Evolutionary conservation across 148 eudicot species (phyloP), one percentile per base, ranked within the genome.

Genomic region (Chenopodium album): DNA sequence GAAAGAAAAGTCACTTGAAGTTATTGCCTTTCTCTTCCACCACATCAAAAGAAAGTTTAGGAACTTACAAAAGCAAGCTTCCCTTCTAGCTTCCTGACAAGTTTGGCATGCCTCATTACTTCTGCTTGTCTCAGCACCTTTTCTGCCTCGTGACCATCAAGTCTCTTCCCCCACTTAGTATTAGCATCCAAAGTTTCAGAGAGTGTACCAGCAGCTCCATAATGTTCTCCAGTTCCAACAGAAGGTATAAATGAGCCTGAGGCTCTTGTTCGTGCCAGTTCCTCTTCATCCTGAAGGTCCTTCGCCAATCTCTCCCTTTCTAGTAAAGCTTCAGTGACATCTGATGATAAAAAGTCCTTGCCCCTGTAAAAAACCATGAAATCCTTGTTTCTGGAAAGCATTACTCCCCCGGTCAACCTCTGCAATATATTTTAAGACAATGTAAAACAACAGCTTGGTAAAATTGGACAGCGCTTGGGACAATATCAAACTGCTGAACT

Each of bases 351-450:
- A 81, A 96, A 96, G 78, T 89, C 85, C 81, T 96, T 96, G 75
- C 99, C 99, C 78, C 99, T 87, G 83, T 94, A 96, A 89, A 88
- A 96, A 28, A 96, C 99, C 79, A 96, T 80, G 84, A 92, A 96
- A 89, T 96, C 98, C 86, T 94, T 96, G 92, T 92, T 94, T 84
- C 97, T 91, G 31, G 99, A 96, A 78, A 96, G 95, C 65, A 96
- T 91, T 75, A 88, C 68, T 68, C 97, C 90, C 56, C 99, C 98
- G 0, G 99, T 96, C 87, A 96, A 85, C 87, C 87, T 96, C 99
- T 96, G 93, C 90, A 89, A 74, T 7, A 74, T 34, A 66, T 32
- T 67, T 77, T 22, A 14, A 23, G 50, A 23, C 2, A 76, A 56
- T 20, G 37, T 77, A 37, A 73, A 4, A 79, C 68, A 73, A 41